Evolutionary conservation across 495 filamentous ascomycete genomes (phyloP).

Genomic region (Penicillium turbatum): DNA sequence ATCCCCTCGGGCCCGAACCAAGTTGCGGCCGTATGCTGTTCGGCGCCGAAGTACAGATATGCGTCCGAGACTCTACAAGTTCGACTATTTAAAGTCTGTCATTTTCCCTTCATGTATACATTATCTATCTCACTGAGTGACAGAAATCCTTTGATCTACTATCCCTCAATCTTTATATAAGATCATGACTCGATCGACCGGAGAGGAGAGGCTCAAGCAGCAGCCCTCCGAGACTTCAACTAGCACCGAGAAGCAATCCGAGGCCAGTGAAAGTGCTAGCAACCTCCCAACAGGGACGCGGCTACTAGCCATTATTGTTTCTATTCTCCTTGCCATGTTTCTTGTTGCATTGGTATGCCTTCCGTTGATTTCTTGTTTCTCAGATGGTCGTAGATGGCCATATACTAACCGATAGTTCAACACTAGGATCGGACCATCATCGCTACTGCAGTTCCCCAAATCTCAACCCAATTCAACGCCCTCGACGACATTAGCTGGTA

Average conservation of each 20-base stretch:
- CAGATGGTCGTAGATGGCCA: not conserved
- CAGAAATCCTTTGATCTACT: too few relatives aligned
- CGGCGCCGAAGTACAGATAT: too few relatives aligned
- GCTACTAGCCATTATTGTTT: constrained; percentile 16
- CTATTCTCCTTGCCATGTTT: constrained; percentile 30
- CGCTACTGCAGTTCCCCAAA: constrained; percentile 65
- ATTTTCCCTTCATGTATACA: too few relatives aligned
- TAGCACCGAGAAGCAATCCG: constrained; percentile 1
- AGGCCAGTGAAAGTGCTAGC: not conserved
- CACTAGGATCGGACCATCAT: constrained; percentile 60
- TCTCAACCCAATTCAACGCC: constrained; percentile 62
- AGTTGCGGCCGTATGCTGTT: too few relatives aligned
- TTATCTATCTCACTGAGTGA: too few relatives aligned
- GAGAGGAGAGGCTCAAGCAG: too few relatives aligned
- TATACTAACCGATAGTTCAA: not conserved
- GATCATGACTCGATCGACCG: too few relatives aligned
- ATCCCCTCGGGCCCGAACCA: too few relatives aligned
- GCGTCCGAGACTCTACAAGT: too few relatives aligned
- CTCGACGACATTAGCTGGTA: constrained; percentile 59
- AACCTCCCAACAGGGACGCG: not conserved
- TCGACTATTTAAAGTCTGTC: too few relatives aligned
- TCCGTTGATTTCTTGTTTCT: not conserved
- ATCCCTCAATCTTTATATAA: too few relatives aligned
- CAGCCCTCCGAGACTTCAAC: not conserved
- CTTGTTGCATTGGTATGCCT: constrained; percentile 34